Percentiles rank a stretch among this genome's conserved stretches.
phyloP scores from a whole-genome alignment of 768 basidiomycete species.

The Phylloporus sp. region DNA sequence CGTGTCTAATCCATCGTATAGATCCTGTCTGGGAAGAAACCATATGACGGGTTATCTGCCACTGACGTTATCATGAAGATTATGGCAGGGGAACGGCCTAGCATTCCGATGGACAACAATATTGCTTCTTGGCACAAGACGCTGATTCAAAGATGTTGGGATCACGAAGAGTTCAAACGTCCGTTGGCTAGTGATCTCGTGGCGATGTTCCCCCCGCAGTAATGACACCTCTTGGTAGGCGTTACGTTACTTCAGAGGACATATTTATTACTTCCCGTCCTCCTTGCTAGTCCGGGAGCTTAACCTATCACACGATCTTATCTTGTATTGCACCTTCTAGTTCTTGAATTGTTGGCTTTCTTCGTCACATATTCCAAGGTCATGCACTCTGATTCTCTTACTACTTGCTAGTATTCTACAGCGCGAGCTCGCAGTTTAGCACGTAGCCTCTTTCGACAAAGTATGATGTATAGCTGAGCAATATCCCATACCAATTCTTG shows the following conservation, averaged over 20 bases:
- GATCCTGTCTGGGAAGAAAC: constrained; percentile 20
- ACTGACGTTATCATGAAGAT: not conserved
- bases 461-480: no score
- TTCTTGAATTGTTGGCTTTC: no score
- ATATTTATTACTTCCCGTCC: no score
- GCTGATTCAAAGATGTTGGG: constrained; percentile 18
- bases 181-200: constrained; percentile 13
- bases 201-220: not conserved
- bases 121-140: constrained; percentile 2
- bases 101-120: constrained; percentile 4
- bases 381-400: no score
- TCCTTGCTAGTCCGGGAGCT: no score
- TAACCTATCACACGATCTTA: no score
- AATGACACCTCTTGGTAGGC: not conserved
- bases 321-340: no score
- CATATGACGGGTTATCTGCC: constrained; percentile 7
- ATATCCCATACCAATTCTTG: no score
- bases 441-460: no score
- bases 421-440: no score
- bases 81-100: constrained; percentile 9
- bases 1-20: constrained; percentile 10
- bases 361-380: no score
- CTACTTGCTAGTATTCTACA: no score
- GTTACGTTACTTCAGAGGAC: not conserved
- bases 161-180: constrained; percentile 11